Base-by-base conservation (phyloP, 169 alveolate genomes). In the Cryptosporidium viatorum region DNA sequence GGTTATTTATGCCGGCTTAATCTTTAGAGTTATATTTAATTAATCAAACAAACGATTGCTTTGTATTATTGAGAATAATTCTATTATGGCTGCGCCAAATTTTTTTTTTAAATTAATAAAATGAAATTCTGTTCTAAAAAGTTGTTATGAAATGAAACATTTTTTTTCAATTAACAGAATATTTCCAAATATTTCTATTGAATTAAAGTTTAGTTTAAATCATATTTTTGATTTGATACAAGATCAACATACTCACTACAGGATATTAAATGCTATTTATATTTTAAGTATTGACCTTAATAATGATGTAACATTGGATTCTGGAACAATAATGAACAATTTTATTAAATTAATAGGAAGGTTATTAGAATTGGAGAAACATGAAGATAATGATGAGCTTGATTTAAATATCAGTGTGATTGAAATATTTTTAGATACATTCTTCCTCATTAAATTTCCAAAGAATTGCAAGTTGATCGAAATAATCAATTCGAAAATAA, bases 141-240 rank as follows among this genome's bases (percentile, higher is more conserved):
- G 16, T 8, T 21, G 18, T 21, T 26, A 55, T 55, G 31, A 55
- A 80, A 80, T 80, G 87, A 80, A 48, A 62, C 51, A 62, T 43
- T 80, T 80, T 80, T 80, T 80, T 48, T 31, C 58, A 14, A 48
- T 80, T 23, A 80, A 80, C n/a, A 80, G 37, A 33, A n/a, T 80
- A 14, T 21, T 80, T 41, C 87, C 87, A 9, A 65, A 80, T 60
- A 48, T 50, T 7, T 80, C 62, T 80, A 31, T 80, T 39, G 75
- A 65, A 37, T 8, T 43, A 29, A 80, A 80, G 43, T 80, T 80
- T 29, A 7, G 87, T 23, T 29, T 80, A 10, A 80, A 59, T 80
- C n/a, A 80, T 60, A 18, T 59, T 9, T 48, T 80, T 35, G 51
- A 62, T 29, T 41, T 18, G 9, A 60, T 80, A 31, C 59, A 65